Conservation (phyloP, 495 filamentous ascomycete species). For the Acidiella bohemica region DNA sequence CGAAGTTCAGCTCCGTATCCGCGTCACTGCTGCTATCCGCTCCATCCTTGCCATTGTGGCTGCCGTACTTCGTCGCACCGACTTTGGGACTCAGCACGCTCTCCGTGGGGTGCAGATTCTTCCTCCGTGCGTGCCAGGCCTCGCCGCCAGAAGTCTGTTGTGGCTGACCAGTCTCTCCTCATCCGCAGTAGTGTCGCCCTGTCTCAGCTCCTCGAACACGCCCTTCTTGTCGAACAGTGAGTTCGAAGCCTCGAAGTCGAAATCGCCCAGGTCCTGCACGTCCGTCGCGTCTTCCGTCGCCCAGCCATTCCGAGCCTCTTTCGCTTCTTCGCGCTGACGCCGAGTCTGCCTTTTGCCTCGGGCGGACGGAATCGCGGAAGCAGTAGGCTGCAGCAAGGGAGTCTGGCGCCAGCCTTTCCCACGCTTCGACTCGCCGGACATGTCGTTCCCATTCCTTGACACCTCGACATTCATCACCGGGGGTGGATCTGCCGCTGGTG, state of each 20-base stretch:
- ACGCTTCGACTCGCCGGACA: constrained; percentile 16
- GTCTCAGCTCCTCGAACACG: constrained; percentile 75
- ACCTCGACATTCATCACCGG: constrained; percentile 17
- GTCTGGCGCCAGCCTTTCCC: constrained; percentile 72
- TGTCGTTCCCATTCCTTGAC: constrained; percentile 20
- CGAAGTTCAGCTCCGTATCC: constrained; percentile 43
- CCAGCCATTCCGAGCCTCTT: constrained; percentile 66
- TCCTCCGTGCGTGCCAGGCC: constrained; percentile 71
- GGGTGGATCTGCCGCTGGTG: constrained; percentile 9
- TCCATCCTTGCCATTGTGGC: constrained; percentile 27
- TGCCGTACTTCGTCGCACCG: constrained; percentile 23
- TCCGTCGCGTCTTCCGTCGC: constrained; percentile 93
- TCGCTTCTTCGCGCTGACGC: constrained; percentile 41
- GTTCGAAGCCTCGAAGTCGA: constrained; percentile 77
- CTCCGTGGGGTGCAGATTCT: constrained; percentile 83
- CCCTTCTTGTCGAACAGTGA: constrained; percentile 88
- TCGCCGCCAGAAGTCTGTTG: constrained; percentile 50
- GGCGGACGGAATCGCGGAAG: constrained; percentile 14
- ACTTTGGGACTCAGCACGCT: constrained; percentile 63
- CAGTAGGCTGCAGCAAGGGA: constrained; percentile 49
- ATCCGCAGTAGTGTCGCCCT: constrained; percentile 77
- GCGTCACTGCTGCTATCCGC: constrained; percentile 53
- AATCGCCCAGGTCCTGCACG: constrained; percentile 88
- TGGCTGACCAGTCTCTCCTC: constrained; percentile 78
- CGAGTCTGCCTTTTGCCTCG: constrained; percentile 21